Base-by-base conservation (phyloP, 2,329 filamentous ascomycete genomes). In the Cladophialophora chaetospira region DNA sequence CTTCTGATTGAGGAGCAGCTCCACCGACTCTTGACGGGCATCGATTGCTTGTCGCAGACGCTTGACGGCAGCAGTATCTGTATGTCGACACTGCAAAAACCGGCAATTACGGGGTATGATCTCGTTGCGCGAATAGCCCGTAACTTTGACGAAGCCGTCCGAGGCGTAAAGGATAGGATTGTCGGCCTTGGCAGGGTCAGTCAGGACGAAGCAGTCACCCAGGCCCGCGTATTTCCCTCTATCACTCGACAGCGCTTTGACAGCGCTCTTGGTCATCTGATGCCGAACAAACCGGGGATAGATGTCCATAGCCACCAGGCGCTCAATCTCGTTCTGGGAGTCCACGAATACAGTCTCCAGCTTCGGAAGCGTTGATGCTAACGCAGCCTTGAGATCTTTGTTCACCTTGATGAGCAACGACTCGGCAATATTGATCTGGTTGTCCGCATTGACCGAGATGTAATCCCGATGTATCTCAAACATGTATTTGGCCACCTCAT, bases 161-260 rank as follows among this genome's bases (percentile, higher is more conserved):
- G 79, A 81, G 2, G 75, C 76, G 55, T 69, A 79, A 0, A 75
- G 59, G 35, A 82, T 77, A 0, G 81, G 78, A 57, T 82, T 81
- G 47, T 82, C 79, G 0, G 75, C 71, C 40, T 73, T 72, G 0
- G 53, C 63, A 10, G 80, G 79, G 63, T 85, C 79, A 0, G 79
- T 83, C 13, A 86, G 66, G 54, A 81, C 82, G 61, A 86, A 85
- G 19, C 82, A 81, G 46, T 82, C 76, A 6, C 81, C 82, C 0
- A 86, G 73, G 0, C 83, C 83, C 2, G 78, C 77, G 51, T 79
- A 85, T 57, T 66, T 71, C 21, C 48, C 72, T 3, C 50, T 50
- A 19, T 55, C 23, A 55, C 72, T 67, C 2, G 77, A 72, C 2
- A 84, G 66, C 1, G 80, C 77, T 33, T 71, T 68, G 3, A 73